Conservation (phyloP, 371 early-diverging fungal species). For the Mucor saturninus region DNA sequence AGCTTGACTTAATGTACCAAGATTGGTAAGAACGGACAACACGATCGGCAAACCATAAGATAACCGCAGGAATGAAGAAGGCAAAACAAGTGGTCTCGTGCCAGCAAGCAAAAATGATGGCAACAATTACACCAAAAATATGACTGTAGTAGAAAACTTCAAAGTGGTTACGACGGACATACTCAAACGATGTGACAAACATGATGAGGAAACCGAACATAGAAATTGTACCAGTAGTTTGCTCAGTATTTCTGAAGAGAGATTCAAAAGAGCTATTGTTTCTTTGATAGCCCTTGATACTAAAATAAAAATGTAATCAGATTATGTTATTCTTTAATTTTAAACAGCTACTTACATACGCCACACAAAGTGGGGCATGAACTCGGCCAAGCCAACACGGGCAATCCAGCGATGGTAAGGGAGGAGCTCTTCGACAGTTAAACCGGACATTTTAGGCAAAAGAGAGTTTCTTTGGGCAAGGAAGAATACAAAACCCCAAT, state of each 20-base stretch:
- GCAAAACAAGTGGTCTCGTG: conserved; percentile 47
- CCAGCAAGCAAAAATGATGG: conserved; percentile 41
- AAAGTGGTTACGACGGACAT: conserved; percentile 47
- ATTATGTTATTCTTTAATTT: not conserved
- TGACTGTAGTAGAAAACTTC: conserved; percentile 51
- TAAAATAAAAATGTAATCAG: not conserved
- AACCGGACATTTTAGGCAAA: conserved; percentile 45
- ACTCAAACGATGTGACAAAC: conserved; percentile 47
- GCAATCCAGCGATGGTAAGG: conserved; percentile 56
- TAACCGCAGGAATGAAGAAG: conserved; percentile 45
- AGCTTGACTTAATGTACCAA: conserved; percentile 30
- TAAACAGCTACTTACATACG: conserved; percentile 43
- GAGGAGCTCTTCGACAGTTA: conserved; percentile 48
- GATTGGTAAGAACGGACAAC: conserved; percentile 46
- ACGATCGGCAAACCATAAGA: conserved; percentile 50
- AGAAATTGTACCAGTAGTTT: conserved; percentile 47
- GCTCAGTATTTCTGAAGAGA: conserved; percentile 39
- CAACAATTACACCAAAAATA: conserved; percentile 41
- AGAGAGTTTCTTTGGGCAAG: conserved; percentile 50
- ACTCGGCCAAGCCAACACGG: conserved; percentile 48
- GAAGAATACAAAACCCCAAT: conserved; percentile 54
- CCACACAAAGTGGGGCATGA: conserved; percentile 49
- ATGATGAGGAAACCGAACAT: conserved; percentile 47
- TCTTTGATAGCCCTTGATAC: not conserved
- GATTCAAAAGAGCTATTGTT: conserved; percentile 17